These are phyloP conservation scores for Naganishia liquefaciens DNA, from an alignment of 1,284 basidiomycete genomes.

Conservation along the genomic window DNA sequence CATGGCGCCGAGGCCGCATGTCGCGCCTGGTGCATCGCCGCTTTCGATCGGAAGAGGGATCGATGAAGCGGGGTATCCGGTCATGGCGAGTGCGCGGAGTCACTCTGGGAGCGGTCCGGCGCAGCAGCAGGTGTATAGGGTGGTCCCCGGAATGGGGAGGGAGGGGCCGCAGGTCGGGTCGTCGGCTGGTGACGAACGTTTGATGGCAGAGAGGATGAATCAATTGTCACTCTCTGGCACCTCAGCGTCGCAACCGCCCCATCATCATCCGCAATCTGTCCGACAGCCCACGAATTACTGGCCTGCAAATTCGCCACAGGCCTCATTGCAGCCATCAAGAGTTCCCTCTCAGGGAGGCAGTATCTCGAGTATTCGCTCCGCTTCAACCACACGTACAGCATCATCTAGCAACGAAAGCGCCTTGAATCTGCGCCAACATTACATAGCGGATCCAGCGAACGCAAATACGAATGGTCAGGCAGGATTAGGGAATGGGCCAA, in stretches of 20 bases:
- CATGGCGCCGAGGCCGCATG: slow-evolving; percentile 13
- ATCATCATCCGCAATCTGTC: neutral
- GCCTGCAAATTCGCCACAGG: neutral
- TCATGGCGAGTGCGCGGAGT: neutral
- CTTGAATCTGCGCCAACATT: slow-evolving; percentile 14
- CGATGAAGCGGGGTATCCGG: slow-evolving; percentile 22
- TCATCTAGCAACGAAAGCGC: slow-evolving; percentile 17
- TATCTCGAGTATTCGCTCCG: slow-evolving; percentile 16
- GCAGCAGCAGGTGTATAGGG: slow-evolving; percentile 10
- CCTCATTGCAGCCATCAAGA: slow-evolving; percentile 6
- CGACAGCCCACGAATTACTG: neutral
- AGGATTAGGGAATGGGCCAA: neutral
- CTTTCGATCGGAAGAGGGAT: slow-evolving; percentile 4
- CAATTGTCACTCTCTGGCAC: neutral
- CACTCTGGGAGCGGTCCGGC: neutral
- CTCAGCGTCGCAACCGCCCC: neutral
- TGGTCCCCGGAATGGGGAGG: slow-evolving; percentile 20
- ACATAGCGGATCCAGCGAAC: neutral
- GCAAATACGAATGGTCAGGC: neutral
- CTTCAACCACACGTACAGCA: slow-evolving; percentile 17
- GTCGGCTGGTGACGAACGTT: too few relatives aligned
- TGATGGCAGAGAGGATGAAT: neutral
- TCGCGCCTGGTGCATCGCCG: neutral
- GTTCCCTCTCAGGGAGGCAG: slow-evolving; percentile 7
- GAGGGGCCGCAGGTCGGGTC: neutral